Conservation (phyloP, 1,284 basidiomycete genomes). For the Trametes hirsuta region DNA sequence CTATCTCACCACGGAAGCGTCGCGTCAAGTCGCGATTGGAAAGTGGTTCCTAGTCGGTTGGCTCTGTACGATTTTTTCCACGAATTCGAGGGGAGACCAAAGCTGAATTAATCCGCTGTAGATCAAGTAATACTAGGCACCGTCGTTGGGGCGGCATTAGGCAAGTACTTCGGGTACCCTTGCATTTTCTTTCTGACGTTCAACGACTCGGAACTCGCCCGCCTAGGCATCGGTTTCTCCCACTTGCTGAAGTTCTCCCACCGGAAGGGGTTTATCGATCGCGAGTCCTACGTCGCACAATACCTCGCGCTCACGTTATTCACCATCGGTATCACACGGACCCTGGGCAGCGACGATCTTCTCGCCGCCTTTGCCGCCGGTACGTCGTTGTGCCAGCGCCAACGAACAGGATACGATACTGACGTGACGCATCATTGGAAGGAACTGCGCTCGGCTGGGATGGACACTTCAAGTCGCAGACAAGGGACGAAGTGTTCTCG, state of each 20-base stretch:
- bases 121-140: constrained; percentile 89
- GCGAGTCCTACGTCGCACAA: constrained; percentile 90
- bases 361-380: constrained; percentile 94
- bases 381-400: constrained; percentile 20
- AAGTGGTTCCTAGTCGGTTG: constrained; percentile 85
- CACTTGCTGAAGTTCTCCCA: constrained; percentile 85
- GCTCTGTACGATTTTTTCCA: constrained; percentile 54
- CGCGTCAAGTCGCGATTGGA: constrained; percentile 65
- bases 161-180: constrained; percentile 37
- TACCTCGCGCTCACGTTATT: constrained; percentile 86
- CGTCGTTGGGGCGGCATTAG: constrained; percentile 76
- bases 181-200: too few relatives aligned
- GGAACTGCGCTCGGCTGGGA: constrained; percentile 94
- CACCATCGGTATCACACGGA: constrained; percentile 77
- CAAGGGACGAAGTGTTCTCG: constrained; percentile 85
- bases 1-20: constrained; percentile 79
- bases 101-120: constrained; percentile 29
- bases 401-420: background rate
- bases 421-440: constrained; percentile 30
- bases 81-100: background rate
- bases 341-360: constrained; percentile 85
- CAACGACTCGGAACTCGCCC: too few relatives aligned
- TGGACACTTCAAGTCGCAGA: constrained; percentile 86
- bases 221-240: constrained; percentile 68
- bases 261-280: constrained; percentile 78